phyloP scores from a whole-genome alignment of 2,329 filamentous ascomycete species.

The Tolypocladium tundrense region DNA sequence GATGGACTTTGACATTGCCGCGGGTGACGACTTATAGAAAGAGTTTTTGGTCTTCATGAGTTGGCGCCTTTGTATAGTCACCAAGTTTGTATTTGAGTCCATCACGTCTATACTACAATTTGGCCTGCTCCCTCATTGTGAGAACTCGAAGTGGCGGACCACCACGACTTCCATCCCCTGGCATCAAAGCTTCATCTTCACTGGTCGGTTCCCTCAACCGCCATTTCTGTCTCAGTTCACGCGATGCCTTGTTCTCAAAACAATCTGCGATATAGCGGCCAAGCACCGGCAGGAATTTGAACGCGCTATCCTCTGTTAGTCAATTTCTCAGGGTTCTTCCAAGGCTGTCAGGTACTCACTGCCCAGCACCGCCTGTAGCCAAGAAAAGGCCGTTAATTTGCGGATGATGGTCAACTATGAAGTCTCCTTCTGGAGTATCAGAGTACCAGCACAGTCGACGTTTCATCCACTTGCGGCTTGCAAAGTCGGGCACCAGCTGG shows the following conservation, averaged over 20 bases:
- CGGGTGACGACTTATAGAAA: no score
- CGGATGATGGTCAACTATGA: background rate
- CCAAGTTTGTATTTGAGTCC: no score
- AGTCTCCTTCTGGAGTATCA: background rate
- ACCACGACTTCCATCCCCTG: background rate
- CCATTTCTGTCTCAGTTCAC: background rate
- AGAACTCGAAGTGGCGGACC: background rate
- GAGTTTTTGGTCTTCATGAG: no score
- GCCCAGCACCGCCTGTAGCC: background rate
- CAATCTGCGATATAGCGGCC: background rate
- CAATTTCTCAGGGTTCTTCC: background rate
- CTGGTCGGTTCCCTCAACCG: background rate
- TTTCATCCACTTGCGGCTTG: background rate
- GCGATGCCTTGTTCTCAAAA: background rate
- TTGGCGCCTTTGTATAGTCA: no score
- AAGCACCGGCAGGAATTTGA: background rate
- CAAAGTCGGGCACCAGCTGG: background rate
- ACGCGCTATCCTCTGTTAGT: background rate
- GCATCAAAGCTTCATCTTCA: background rate
- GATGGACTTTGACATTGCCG: no score
- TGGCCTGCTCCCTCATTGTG: background rate
- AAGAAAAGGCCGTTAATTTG: background rate
- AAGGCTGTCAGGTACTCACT: background rate
- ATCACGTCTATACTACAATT: background rate
- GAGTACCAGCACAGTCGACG: background rate